Evolutionary conservation across 129 eudicot genomes (phyloP).

Genomic region (Centaurea solstitialis): DNA sequence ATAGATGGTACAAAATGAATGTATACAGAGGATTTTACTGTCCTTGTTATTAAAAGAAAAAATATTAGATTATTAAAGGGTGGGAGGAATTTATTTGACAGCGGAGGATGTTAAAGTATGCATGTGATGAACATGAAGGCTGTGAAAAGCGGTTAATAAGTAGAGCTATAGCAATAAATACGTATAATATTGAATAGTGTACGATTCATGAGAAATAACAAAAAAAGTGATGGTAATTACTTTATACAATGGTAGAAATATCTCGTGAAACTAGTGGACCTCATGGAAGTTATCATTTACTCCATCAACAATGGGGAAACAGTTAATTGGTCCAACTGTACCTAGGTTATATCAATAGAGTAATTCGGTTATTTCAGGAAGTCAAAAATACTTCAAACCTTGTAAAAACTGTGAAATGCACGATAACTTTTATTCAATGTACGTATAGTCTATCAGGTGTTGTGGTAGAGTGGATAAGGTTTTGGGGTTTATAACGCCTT

Average conservation of each 20-base stretch:
- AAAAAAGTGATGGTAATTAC: constrained; percentile 13
- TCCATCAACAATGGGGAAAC: not conserved
- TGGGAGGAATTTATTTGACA: constrained; percentile 30
- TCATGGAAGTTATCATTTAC: not conserved
- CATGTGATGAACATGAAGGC: constrained; percentile 40
- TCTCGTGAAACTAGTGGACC: constrained; percentile 24
- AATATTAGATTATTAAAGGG: not conserved
- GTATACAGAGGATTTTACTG: not conserved
- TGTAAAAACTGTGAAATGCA: no score
- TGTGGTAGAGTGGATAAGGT: no score
- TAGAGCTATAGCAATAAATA: constrained; percentile 9
- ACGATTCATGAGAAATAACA: not conserved
- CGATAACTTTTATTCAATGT: no score
- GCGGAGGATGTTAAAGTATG: constrained; percentile 10
- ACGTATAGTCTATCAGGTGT: no score
- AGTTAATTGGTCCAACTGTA: no score
- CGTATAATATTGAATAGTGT: not conserved
- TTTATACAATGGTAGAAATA: constrained; percentile 20
- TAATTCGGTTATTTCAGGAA: no score
- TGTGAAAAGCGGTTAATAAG: constrained; percentile 34
- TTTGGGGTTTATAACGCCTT: no score
- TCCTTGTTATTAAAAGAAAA: not conserved
- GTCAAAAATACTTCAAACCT: not conserved
- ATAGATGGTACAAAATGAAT: no score
- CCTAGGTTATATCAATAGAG: no score